Percentiles rank a stretch among this genome's conserved stretches.
Conservation (phyloP, 2,329 filamentous ascomycete species). For the Penicillium sp. region DNA sequence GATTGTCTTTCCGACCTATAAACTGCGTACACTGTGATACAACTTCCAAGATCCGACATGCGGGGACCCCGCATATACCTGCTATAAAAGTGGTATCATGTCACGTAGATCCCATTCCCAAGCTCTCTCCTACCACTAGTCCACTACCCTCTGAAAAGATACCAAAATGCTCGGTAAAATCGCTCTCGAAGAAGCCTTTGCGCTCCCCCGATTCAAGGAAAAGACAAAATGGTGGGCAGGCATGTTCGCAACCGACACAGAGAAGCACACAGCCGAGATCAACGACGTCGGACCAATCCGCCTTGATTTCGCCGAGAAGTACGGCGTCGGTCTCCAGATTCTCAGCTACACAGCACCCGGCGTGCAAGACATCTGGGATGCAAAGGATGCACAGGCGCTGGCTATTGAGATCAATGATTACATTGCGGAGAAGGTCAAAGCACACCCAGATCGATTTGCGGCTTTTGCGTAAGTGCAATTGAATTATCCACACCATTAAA, state of each 20-base stretch:
- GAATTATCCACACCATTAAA: not conserved
- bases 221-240: constrained; percentile 60
- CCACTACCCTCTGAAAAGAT: not conserved
- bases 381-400: constrained; percentile 43
- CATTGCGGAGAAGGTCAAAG: constrained; percentile 44
- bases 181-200: constrained; percentile 60
- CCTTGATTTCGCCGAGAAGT: constrained; percentile 44
- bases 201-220: constrained; percentile 56
- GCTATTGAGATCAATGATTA: constrained; percentile 49
- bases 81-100: constrained; percentile 8
- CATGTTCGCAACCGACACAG: constrained; percentile 57
- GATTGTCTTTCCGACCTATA: not conserved
- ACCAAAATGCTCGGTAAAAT: constrained; percentile 58
- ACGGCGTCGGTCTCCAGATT: constrained; percentile 49
- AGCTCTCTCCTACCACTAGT: not conserved
- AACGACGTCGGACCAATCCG: constrained; percentile 46
- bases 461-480: constrained; percentile 39
- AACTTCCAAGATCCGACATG: constrained; percentile 6
- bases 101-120: no score
- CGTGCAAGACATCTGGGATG: constrained; percentile 48
- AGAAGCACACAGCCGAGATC: constrained; percentile 57
- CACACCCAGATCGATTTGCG: constrained; percentile 43
- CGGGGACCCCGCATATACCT: constrained; percentile 6
- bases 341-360: constrained; percentile 50
- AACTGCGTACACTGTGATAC: not conserved